A percentile compares a stretch with the other conserved stretches of the same genome.
Evolutionary conservation across 176 grass and related monocot genomes (phyloP).

Genomic region (Themeda triandra): DNA sequence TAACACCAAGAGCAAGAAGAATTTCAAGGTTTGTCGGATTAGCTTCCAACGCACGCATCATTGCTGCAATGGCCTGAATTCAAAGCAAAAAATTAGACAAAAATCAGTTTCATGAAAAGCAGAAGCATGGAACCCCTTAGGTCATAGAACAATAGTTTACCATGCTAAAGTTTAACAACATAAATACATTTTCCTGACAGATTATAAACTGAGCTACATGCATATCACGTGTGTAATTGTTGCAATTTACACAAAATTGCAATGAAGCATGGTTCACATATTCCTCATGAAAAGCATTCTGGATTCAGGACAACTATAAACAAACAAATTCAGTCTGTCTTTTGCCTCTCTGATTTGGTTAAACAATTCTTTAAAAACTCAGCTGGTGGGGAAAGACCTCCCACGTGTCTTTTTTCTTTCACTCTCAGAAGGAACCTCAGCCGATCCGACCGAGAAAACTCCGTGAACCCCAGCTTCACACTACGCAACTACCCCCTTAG

Average conservation of each 20-base stretch:
- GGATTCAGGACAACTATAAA: neutral
- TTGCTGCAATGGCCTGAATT: constrained; percentile 88
- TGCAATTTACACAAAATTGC: constrained; percentile 6
- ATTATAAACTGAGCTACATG: neutral
- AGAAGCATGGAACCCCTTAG: constrained; percentile 15
- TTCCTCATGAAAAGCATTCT: constrained; percentile 23
- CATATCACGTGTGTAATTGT: neutral
- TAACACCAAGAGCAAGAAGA: constrained; percentile 98
- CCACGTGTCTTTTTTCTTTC: neutral
- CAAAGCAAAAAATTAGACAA: constrained; percentile 3
- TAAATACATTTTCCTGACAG: neutral
- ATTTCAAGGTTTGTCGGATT: constrained; percentile 94
- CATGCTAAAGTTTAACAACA: neutral
- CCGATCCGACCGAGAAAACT: neutral
- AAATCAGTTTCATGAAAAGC: neutral
- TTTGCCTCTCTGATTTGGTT: constrained; percentile 8
- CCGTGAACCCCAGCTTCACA: neutral
- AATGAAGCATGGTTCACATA: constrained; percentile 4
- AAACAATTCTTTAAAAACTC: neutral
- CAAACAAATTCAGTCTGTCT: neutral
- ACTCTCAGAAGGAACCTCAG: neutral
- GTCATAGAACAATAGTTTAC: constrained; percentile 9
- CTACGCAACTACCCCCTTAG: neutral
- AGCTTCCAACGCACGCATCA: constrained; percentile 92
- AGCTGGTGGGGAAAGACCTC: neutral